phyloP scores from a whole-genome alignment of 495 filamentous ascomycete genomes.

The Penicillium taxi region DNA sequence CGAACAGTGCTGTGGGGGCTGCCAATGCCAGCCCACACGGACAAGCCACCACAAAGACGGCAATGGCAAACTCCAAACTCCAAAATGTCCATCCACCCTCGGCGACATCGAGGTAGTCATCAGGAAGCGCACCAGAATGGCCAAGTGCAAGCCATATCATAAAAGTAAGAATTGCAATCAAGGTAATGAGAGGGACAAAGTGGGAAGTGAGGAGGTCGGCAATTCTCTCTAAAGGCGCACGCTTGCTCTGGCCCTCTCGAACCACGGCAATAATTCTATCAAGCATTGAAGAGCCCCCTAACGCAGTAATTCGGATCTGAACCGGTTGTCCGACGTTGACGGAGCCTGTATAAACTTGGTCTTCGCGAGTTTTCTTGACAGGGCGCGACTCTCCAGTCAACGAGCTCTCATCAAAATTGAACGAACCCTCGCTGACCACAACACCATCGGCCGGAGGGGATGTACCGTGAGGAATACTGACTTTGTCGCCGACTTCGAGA shows the following conservation, averaged over 20 bases:
- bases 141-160: constrained; percentile 76
- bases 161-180: constrained; percentile 77
- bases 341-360: constrained; percentile 76
- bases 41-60: constrained; percentile 92
- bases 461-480: constrained; percentile 66
- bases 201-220: constrained; percentile 80
- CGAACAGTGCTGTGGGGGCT: constrained; percentile 88
- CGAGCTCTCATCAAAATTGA: constrained; percentile 80
- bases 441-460: constrained; percentile 82
- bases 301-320: constrained; percentile 58
- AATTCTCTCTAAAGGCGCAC: constrained; percentile 78
- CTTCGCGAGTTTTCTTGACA: constrained; percentile 61
- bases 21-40: constrained; percentile 89
- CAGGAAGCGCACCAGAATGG: constrained; percentile 55
- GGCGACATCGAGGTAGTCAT: constrained; percentile 54
- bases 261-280: constrained; percentile 87
- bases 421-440: constrained; percentile 50
- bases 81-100: constrained; percentile 79
- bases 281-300: constrained; percentile 76
- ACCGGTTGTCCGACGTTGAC: constrained; percentile 73
- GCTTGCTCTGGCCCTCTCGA: constrained; percentile 80
- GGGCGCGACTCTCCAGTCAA: constrained; percentile 81
- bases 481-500: constrained; percentile 75
- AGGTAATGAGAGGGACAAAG: constrained; percentile 80
- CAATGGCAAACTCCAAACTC: constrained; percentile 84